phyloP scores from a whole-genome alignment of 257 asterid genomes.

The Fraxinus cuspidata region DNA sequence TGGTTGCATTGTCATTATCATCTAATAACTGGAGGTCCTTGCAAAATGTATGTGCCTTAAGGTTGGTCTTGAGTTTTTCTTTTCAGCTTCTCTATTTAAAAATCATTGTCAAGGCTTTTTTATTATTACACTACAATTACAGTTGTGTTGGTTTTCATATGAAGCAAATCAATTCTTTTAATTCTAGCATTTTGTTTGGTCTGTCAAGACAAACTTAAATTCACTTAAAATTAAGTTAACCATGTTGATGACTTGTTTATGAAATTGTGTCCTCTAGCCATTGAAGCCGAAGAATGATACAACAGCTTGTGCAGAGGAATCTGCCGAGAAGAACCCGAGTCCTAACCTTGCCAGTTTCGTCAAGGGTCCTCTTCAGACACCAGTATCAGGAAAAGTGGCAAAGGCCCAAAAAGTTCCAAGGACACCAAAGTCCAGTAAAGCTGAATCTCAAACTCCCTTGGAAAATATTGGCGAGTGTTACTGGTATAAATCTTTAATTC shows the following conservation, averaged over 20 bases:
- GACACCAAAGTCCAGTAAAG: slow-evolving; percentile 68
- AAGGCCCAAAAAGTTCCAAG: slow-evolving; percentile 70
- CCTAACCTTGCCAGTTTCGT: slow-evolving; percentile 34
- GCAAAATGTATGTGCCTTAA: neutral
- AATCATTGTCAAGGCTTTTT: neutral
- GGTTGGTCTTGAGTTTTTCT: neutral
- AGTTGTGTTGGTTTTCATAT: slow-evolving; percentile 8
- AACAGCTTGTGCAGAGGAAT: slow-evolving; percentile 48
- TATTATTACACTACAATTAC: neutral
- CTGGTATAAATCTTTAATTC: slow-evolving; percentile 13
- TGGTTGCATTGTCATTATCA: neutral
- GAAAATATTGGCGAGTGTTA: slow-evolving; percentile 65
- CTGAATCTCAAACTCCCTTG: slow-evolving; percentile 50
- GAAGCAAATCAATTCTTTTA: neutral
- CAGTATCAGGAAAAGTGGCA: slow-evolving; percentile 72
- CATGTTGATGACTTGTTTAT: slow-evolving; percentile 20
- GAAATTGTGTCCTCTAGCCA: slow-evolving; percentile 42
- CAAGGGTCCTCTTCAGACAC: slow-evolving; percentile 57
- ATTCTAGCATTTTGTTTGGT: slow-evolving; percentile 16
- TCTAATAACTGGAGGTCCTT: neutral
- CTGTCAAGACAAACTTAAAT: slow-evolving; percentile 10
- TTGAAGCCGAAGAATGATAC: slow-evolving; percentile 61
- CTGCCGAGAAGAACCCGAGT: slow-evolving; percentile 48
- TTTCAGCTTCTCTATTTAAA: neutral
- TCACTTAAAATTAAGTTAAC: slow-evolving; percentile 3